phyloP scores from a whole-genome alignment of 306 rosid genomes.

The Quercus alba region DNA sequence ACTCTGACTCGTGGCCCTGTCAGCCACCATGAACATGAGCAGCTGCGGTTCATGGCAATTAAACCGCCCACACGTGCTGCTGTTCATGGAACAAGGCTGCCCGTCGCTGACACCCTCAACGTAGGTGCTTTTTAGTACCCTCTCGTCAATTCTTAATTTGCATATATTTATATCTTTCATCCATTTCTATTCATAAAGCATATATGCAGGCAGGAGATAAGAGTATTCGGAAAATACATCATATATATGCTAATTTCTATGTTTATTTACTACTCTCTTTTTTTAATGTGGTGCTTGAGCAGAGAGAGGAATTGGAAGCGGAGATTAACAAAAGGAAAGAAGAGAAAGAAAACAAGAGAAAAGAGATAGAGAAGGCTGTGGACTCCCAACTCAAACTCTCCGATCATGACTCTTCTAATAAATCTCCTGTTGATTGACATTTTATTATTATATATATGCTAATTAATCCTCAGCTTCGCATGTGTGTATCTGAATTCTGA shows the following conservation, averaged over 20 bases:
- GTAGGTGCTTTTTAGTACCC: constrained; percentile 2
- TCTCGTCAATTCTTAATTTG: too few species aligned
- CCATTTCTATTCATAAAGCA: too few species aligned
- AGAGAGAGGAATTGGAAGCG: constrained; percentile 38
- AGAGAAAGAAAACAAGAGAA: constrained; percentile 34
- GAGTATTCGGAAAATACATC: not conserved
- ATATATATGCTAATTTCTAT: not conserved
- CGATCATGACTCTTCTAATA: not conserved
- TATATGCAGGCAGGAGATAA: too few species aligned
- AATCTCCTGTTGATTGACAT: constrained; percentile 1
- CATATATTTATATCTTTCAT: too few species aligned
- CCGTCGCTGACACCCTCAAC: constrained; percentile 9
- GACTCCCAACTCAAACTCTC: constrained; percentile 25
- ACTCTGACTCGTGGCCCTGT: not conserved
- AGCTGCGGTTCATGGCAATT: constrained; percentile 6
- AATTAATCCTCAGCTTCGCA: too few species aligned
- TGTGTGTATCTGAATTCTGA: too few species aligned
- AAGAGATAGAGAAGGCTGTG: constrained; percentile 35
- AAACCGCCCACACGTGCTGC: constrained; percentile 27
- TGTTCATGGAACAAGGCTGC: constrained; percentile 26
- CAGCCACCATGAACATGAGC: not conserved
- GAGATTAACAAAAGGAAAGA: constrained; percentile 31
- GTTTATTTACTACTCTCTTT: not conserved
- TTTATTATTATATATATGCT: not conserved
- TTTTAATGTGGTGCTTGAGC: not conserved